These are phyloP conservation scores for Porphyra umbilicalis DNA, from an alignment of 31 red algal genomes.

Conservation along the genomic window DNA sequence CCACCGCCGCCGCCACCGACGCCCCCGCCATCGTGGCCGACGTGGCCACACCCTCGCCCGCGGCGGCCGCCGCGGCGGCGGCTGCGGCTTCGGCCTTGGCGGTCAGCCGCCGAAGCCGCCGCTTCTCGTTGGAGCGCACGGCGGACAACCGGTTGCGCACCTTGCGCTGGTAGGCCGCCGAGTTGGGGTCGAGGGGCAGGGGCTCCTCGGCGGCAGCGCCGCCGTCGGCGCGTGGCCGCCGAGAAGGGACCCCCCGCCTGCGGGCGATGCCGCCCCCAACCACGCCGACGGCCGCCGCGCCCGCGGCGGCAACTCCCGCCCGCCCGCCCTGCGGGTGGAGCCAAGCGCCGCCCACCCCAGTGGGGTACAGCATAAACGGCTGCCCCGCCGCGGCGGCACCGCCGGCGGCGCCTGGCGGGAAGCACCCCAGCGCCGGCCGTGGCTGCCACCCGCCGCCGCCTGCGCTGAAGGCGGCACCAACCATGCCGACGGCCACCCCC, in stretches of 20 bases:
- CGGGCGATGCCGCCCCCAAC: background rate
- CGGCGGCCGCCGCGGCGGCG: background rate
- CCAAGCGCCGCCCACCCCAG: too few relatives aligned
- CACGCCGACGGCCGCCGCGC: background rate
- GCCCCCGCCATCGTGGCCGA: too few relatives aligned
- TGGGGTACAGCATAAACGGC: too few relatives aligned
- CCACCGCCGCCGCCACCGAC: too few relatives aligned
- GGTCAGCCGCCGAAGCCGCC: background rate
- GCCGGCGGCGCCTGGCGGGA: background rate
- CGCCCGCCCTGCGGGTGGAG: background rate
- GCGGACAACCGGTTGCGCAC: background rate
- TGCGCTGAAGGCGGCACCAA: background rate
- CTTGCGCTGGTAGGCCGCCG: background rate
- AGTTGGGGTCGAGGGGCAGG: background rate
- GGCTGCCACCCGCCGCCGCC: background rate
- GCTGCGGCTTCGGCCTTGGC: background rate
- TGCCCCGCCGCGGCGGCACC: background rate
- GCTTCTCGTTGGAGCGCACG: background rate
- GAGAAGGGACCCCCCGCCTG: background rate
- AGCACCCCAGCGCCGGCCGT: background rate
- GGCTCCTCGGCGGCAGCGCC: background rate
- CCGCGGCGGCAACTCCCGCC: background rate
- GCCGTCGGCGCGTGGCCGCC: background rate
- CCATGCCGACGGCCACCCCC: background rate
- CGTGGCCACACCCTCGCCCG: too few relatives aligned